These are phyloP conservation scores for Ehretia macrophylla DNA, from an alignment of 257 asterid genomes.

Conservation along the genomic window DNA sequence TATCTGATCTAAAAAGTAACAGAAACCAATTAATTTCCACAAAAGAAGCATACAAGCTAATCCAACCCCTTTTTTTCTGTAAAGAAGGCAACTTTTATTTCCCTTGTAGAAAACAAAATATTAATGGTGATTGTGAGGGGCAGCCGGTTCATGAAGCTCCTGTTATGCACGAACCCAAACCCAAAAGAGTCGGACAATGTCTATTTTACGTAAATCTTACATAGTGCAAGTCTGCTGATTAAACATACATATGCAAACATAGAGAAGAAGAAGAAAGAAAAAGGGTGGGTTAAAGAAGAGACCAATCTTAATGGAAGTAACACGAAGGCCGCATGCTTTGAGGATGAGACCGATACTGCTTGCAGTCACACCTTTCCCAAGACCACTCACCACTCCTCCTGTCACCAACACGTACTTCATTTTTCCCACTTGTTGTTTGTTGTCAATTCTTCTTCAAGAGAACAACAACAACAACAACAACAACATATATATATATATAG, in stretches of 20 bases:
- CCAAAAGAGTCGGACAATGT: no score
- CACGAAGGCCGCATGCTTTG: slow-evolving; percentile 82
- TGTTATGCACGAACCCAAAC: no score
- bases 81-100: background rate
- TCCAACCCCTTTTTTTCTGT: background rate
- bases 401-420: slow-evolving; percentile 97
- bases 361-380: slow-evolving; percentile 96
- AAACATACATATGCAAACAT: background rate
- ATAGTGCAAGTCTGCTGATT: background rate
- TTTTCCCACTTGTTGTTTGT: slow-evolving; percentile 16
- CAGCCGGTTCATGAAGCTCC: no score
- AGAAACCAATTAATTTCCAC: background rate
- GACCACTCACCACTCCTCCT: slow-evolving; percentile 95
- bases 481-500: no score
- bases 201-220: no score
- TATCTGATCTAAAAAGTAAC: background rate
- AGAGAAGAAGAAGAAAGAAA: slow-evolving; percentile 2
- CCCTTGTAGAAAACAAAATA: background rate
- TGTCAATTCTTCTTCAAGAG: background rate
- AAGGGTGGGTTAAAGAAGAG: slow-evolving; percentile 1
- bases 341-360: slow-evolving; percentile 95
- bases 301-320: slow-evolving; percentile 95
- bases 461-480: no score
- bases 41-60: background rate
- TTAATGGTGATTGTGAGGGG: no score